phyloP scores from a whole-genome alignment of 2,329 filamentous ascomycete genomes.

The Pestalotiopsis sp. region DNA sequence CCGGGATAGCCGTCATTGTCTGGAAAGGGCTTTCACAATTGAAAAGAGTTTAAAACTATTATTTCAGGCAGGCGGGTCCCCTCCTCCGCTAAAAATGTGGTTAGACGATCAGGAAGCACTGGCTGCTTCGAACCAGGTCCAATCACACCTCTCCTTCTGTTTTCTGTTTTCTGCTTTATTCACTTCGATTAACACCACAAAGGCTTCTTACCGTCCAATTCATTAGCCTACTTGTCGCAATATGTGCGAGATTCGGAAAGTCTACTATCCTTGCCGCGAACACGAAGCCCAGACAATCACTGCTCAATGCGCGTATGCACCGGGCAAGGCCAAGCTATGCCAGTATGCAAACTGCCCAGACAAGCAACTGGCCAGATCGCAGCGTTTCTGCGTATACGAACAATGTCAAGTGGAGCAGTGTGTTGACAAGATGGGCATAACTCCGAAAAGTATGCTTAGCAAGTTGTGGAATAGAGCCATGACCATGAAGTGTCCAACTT shows the following conservation, averaged over 20 bases:
- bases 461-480: neutral
- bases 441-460: neutral
- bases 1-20: neutral
- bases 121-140: neutral
- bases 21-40: neutral
- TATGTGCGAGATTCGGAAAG: conserved; percentile 11
- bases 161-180: neutral
- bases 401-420: neutral
- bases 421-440: neutral
- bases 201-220: neutral
- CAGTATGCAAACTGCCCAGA: neutral
- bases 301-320: conserved; percentile 1
- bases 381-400: conserved; percentile 7
- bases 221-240: neutral
- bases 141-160: neutral
- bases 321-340: neutral
- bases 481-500: neutral
- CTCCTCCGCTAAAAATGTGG: neutral
- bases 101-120: neutral
- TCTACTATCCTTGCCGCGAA: conserved; percentile 12
- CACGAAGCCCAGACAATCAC: conserved; percentile 10
- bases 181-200: neutral
- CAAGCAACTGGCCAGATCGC: neutral
- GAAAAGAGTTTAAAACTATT: neutral
- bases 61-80: neutral